These are phyloP conservation scores for Vanrija sp. DNA, from an alignment of 1,284 basidiomycete species.

Conservation along the genomic window DNA sequence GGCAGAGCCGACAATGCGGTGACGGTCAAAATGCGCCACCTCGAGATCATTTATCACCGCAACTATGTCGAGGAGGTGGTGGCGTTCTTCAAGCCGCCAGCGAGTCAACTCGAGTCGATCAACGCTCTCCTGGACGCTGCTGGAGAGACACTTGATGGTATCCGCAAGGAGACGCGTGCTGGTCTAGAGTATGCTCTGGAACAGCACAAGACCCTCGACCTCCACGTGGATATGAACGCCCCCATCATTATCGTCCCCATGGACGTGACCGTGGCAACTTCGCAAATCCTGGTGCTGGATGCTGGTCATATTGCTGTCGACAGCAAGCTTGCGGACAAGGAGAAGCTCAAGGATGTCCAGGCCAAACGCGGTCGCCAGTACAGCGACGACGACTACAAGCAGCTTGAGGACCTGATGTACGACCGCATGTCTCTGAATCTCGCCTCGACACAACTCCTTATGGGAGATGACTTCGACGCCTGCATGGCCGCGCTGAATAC, in stretches of 20 bases:
- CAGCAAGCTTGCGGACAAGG: constrained; percentile 84
- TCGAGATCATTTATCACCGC: constrained; percentile 96
- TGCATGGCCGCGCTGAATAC: constrained; percentile 72
- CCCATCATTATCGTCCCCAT: constrained; percentile 98
- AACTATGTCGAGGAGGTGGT: constrained; percentile 92
- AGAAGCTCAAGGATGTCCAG: constrained; percentile 72
- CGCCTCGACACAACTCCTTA: constrained; percentile 84
- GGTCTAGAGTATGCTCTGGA: constrained; percentile 87
- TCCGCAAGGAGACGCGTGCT: constrained; percentile 91
- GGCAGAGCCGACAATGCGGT: constrained; percentile 88
- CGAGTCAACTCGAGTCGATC: constrained; percentile 92
- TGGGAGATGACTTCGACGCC: constrained; percentile 78
- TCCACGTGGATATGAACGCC: constrained; percentile 94
- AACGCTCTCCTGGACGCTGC: constrained; percentile 85
- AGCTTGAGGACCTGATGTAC: constrained; percentile 93
- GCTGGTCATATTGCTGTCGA: constrained; percentile 95
- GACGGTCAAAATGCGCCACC: constrained; percentile 86
- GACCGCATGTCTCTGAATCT: constrained; percentile 84
- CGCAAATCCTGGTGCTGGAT: constrained; percentile 88
- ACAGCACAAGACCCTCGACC: constrained; percentile 69
- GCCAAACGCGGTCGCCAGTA: constrained; percentile 84
- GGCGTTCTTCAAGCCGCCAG: constrained; percentile 90
- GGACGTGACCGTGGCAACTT: constrained; percentile 70
- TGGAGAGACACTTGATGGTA: constrained; percentile 87
- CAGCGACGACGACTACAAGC: constrained; percentile 80